Evolutionary conservation across 345 rosid species (phyloP).

Genomic region (Eucalyptus caleyi): DNA sequence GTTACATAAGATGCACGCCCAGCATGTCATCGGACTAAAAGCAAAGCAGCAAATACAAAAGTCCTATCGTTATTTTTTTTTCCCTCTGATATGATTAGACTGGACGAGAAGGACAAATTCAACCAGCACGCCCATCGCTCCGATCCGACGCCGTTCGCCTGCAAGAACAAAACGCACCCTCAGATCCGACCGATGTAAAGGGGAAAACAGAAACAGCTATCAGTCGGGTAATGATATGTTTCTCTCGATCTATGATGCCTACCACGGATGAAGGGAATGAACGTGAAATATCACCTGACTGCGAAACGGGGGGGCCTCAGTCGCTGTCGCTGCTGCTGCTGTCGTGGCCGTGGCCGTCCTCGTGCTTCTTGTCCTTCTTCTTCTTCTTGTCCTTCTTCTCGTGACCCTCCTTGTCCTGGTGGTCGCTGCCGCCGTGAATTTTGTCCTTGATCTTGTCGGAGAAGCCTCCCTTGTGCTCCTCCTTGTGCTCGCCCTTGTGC

Average conservation of each 20-base stretch:
- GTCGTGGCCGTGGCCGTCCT: constrained; percentile 12
- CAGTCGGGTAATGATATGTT: background rate
- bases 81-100: background rate
- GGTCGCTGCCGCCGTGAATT: constrained; percentile 19
- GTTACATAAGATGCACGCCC: background rate
- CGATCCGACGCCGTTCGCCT: background rate
- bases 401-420: background rate
- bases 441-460: constrained; percentile 30
- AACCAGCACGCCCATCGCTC: background rate
- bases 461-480: constrained; percentile 3
- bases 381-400: constrained; percentile 32
- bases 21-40: background rate
- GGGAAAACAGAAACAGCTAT: accelerated
- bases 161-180: background rate
- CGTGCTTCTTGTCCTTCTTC: background rate
- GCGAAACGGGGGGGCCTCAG: constrained; percentile 6
- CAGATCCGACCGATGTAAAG: background rate
- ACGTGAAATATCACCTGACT: background rate
- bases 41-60: background rate
- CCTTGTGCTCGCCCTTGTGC: background rate
- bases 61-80: background rate
- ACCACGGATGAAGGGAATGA: background rate
- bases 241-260: background rate
- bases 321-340: constrained; percentile 70
- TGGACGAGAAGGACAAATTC: background rate